A percentile compares a stretch with the other conserved stretches of the same genome.
phyloP scores from a whole-genome alignment of 352 stramenopile species.

The Phytophthora pluvialis region DNA sequence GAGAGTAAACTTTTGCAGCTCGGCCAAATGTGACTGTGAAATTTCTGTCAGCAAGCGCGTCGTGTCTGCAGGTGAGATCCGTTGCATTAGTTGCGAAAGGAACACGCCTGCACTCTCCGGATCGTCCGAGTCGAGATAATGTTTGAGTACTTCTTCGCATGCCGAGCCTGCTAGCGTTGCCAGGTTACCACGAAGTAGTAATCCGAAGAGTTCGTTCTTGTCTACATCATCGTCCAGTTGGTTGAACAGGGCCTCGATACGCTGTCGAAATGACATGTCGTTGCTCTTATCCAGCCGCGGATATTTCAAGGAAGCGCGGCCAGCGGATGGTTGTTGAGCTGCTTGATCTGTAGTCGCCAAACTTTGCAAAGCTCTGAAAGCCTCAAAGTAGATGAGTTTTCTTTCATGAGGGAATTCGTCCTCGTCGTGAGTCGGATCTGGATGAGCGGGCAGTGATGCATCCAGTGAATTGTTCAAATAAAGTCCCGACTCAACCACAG shows the following conservation, averaged over 20 bases:
- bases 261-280: conserved; percentile 27
- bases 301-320: conserved; percentile 16
- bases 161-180: conserved; percentile 33
- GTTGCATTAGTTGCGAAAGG: conserved; percentile 45
- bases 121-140: conserved; percentile 38
- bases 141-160: conserved; percentile 42
- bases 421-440: conserved; percentile 14
- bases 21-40: conserved; percentile 30
- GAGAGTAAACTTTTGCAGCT: conserved; percentile 55
- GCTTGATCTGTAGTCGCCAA: conserved; percentile 5
- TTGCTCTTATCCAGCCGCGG: conserved; percentile 22
- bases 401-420: conserved; percentile 7
- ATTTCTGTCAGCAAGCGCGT: conserved; percentile 42
- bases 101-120: conserved; percentile 38
- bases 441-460: not conserved
- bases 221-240: conserved; percentile 40
- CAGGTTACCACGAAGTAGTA: conserved; percentile 46
- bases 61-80: conserved; percentile 28
- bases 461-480: conserved; percentile 28
- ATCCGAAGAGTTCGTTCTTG: conserved; percentile 46
- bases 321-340: not conserved
- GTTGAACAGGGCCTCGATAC: conserved; percentile 39
- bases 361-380: conserved; percentile 33
- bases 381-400: conserved; percentile 59
- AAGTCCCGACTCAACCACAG: conserved; percentile 58